Evolutionary conservation across 305 asterid species (phyloP).

Genomic region (Solanum hybrid): DNA sequence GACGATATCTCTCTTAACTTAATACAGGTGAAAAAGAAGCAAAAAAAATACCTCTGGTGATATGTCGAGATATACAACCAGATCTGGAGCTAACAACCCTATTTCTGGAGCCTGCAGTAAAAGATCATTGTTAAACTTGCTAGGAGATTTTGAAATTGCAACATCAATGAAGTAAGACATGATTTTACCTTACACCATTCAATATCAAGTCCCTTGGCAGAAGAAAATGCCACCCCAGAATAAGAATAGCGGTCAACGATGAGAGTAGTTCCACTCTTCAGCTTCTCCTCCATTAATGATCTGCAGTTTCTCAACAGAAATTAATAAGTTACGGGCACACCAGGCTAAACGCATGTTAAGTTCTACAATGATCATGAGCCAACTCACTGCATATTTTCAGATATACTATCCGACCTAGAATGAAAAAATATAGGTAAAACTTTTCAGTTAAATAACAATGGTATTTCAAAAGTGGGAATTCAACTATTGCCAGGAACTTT

Average conservation of each 20-base stretch:
- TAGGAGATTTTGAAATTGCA: not conserved
- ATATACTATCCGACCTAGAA: not conserved
- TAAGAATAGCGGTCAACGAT: slow-evolving; percentile 89
- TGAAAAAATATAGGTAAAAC: not conserved
- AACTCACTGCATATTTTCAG: not conserved
- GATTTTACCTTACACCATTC: slow-evolving; percentile 81
- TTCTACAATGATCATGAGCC: not conserved
- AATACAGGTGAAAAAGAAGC: not conserved
- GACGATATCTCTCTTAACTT: not conserved
- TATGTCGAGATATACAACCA: slow-evolving; percentile 81
- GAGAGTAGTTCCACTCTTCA: slow-evolving; percentile 74
- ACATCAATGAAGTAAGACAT: not conserved
- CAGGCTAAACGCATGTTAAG: not conserved
- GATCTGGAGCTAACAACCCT: slow-evolving; percentile 87
- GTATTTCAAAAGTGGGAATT: not conserved
- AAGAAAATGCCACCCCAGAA: slow-evolving; percentile 94
- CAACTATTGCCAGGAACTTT: not conserved
- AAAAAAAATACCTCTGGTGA: slow-evolving; percentile 61
- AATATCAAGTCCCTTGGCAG: slow-evolving; percentile 84
- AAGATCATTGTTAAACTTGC: not conserved
- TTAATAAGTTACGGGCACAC: not conserved
- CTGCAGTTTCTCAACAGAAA: slow-evolving; percentile 19
- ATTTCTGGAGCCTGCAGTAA: slow-evolving; percentile 68
- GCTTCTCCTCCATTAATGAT: slow-evolving; percentile 75
- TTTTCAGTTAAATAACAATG: not conserved